Evolutionary conservation across 176 grass and related monocot species (phyloP), one percentile per base, ranked within the genome.

Genomic region (Avena sativa): DNA sequence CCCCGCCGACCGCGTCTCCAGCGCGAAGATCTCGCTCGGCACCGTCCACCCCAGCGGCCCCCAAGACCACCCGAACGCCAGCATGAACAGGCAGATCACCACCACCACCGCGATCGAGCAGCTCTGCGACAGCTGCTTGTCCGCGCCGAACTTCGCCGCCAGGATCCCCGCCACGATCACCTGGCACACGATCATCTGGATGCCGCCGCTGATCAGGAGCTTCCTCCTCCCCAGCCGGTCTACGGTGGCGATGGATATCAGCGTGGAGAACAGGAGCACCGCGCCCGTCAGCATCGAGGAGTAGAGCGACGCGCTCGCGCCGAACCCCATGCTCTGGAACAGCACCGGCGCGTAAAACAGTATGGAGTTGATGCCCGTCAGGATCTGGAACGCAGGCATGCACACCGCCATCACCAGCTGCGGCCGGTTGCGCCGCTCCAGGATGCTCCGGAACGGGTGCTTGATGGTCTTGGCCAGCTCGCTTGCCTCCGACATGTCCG

Each of bases 281-380:
- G 93, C 96, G 61, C 96, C 96, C 6, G 96, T 98, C 56, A 95
- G 76, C 47, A 98, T 90, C 8, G 96, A 95, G 4, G 96, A 95
- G 86, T 95, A 95, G 34, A 98, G 93, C 1, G 96, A 86, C 12
- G 92, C 92, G 69, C 83, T 89, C 7, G 82, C 48, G 21, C 96
- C 96, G 25, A 98, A 98, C 1, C 96, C 96, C 91, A 98, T 91
- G 96, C 86, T 98, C 86, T 95, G 93, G 88, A 98, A 98, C 87
- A 98, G 90, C 46, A 98, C 93, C 1, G 96, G 96, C 59, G 96
- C 96, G 40, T 98, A 98, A 90, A 98, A 98, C 11, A 98, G 82
- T 56, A 98, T 98, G 40, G 96, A 98, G 88, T 98, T 98, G 62
- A 98, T 98, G 3, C 96, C 93, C 4, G 93, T 95, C 1, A 98